These are phyloP conservation scores for Polyplosphaeria fusca DNA, from an alignment of 495 filamentous ascomycete genomes.

Conservation along the genomic window DNA sequence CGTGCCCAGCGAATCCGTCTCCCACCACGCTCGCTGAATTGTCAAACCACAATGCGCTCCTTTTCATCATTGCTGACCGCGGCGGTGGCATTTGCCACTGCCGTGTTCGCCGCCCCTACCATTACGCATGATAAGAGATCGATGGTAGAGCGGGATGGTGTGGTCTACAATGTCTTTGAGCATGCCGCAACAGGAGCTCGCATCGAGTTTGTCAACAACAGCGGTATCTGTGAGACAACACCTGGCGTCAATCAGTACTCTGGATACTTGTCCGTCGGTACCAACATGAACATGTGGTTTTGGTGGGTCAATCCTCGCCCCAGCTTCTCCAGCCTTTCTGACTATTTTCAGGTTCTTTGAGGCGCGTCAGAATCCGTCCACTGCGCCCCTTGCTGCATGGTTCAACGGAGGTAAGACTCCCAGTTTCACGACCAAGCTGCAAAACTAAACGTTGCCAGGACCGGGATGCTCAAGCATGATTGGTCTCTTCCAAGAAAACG, in stretches of 20 bases:
- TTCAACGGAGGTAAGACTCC: slow-evolving; percentile 55
- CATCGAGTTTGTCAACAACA: slow-evolving; percentile 52
- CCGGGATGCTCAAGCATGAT: slow-evolving; percentile 58
- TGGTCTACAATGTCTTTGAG: slow-evolving; percentile 50
- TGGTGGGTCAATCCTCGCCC: too few species aligned
- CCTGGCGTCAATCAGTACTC: slow-evolving; percentile 52
- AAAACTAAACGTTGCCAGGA: slow-evolving; percentile 41
- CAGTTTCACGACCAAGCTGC: not conserved
- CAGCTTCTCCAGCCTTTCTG: too few species aligned
- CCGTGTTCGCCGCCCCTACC: slow-evolving; percentile 35
- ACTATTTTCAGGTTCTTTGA: slow-evolving; percentile 46
- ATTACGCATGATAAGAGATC: slow-evolving; percentile 44
- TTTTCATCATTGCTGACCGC: slow-evolving; percentile 14
- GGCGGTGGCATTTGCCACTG: slow-evolving; percentile 22
- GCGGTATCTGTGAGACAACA: slow-evolving; percentile 47
- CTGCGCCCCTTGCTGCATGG: slow-evolving; percentile 52
- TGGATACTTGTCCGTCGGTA: slow-evolving; percentile 52
- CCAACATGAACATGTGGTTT: slow-evolving; percentile 56
- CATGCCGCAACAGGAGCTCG: slow-evolving; percentile 52
- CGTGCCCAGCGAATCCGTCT: too few species aligned
- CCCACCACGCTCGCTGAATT: not conserved
- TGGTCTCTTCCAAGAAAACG: slow-evolving; percentile 62
- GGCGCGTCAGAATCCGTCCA: slow-evolving; percentile 48
- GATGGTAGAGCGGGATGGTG: slow-evolving; percentile 35
- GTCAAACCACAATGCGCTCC: slow-evolving; percentile 13